These are phyloP conservation scores for Solanum dulcamara DNA, from an alignment of 257 asterid species.

Conservation along the genomic window DNA sequence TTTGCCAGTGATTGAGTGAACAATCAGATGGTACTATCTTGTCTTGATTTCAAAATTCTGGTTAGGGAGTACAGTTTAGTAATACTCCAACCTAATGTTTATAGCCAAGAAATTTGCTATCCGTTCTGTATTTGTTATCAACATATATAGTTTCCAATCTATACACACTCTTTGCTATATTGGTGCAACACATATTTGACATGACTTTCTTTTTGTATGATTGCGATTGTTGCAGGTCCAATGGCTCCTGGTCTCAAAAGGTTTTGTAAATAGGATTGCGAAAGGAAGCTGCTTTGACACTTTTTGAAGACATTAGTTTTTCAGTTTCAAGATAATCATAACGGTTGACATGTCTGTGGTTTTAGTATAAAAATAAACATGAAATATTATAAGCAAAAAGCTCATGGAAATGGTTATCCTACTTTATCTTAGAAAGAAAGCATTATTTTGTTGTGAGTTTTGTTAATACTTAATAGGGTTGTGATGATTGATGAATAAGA, in stretches of 20 bases:
- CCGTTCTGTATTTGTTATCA: background rate
- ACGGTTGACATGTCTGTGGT: background rate
- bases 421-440: background rate
- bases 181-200: background rate
- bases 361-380: background rate
- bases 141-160: background rate
- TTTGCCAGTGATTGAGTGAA: conserved; percentile 35
- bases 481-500: background rate
- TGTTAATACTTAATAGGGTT: background rate
- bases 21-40: conserved; percentile 8
- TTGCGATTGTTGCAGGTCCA: background rate
- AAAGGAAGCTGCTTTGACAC: background rate
- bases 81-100: background rate
- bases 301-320: background rate
- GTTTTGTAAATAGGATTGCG: background rate
- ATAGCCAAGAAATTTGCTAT: background rate
- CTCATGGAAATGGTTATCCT: background rate
- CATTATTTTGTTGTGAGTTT: background rate
- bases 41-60: background rate
- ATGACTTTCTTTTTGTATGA: background rate
- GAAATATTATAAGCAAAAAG: background rate
- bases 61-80: background rate
- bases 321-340: background rate
- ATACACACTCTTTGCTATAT: background rate
- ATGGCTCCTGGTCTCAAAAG: background rate